phyloP scores from a whole-genome alignment of 1,284 basidiomycete species.

The Schizophyllum amplum region DNA sequence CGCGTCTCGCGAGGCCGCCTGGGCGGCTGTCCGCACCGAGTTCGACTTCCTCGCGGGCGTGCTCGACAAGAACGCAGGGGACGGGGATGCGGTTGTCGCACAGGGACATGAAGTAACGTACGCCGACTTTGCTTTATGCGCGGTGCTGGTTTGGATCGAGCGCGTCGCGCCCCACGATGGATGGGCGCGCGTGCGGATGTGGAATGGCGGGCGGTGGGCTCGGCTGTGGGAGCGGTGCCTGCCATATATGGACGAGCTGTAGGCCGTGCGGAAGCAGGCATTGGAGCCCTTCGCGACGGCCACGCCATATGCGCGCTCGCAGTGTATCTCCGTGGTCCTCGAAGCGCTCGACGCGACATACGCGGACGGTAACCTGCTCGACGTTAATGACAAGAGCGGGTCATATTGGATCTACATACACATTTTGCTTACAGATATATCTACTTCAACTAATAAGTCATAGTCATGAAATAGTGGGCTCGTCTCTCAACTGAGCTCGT shows the following conservation, averaged over 20 bases:
- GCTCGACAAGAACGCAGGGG: slow-evolving; percentile 52
- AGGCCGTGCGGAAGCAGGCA: no score
- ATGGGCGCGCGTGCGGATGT: slow-evolving; percentile 51
- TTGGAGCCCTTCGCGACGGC: no score
- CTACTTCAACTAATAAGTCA: no score
- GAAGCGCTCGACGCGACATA: no score
- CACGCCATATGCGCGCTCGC: no score
- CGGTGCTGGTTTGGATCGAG: slow-evolving; percentile 64
- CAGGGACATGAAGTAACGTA: slow-evolving; percentile 60
- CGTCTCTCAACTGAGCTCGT: no score
- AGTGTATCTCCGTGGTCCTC: no score
- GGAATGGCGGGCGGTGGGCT: slow-evolving; percentile 58
- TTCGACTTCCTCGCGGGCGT: slow-evolving; percentile 56
- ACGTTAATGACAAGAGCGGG: no score
- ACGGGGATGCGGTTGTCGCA: slow-evolving; percentile 54
- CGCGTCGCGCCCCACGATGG: slow-evolving; percentile 58
- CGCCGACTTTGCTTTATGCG: slow-evolving; percentile 63
- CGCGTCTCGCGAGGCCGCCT: slow-evolving; percentile 50
- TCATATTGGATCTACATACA: no score
- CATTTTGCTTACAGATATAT: no score
- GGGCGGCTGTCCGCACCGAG: slow-evolving; percentile 53
- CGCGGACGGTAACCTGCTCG: no score
- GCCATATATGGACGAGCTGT: slow-evolving; percentile 44
- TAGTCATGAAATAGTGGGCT: no score
- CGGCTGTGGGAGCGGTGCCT: slow-evolving; percentile 50